Base-by-base conservation (phyloP, 1,284 basidiomycete genomes). In the Ustilago hordei region DNA sequence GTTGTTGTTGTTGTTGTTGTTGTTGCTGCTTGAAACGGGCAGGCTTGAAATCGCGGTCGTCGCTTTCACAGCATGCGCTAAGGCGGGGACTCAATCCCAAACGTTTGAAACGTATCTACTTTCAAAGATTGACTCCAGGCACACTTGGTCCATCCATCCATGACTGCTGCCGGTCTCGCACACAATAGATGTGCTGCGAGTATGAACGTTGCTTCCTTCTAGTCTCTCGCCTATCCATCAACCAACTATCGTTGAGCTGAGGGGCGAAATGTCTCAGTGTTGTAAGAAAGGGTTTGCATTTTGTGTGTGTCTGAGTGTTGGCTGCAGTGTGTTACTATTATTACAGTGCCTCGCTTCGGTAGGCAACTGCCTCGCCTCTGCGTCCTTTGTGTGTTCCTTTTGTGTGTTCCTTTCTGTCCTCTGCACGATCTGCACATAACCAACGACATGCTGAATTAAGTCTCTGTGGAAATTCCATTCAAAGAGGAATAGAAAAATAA, bases 1-100 rank as follows among this genome's bases (percentile, higher is more conserved):
- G 45, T 48, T 48, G 23, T 23, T 28, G 23, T 3, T 28, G 23
- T 28, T 28, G 23, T 23, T 28, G 1, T 48, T 48, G 45, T 28
- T 48, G 45, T 28, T 28, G 12, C 9, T 48, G 45, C 28, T 31
- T 48, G 19, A 13, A 23, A 19, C 19, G 45, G 31, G 13, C 28
- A 7, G 28, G 48, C 13, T 11, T 8, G 31, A 38, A 4, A 19
- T 38, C 13, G 50, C 36, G 35, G 38, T 55, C 38, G 54, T 55
- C 54, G 54, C 54, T 39, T 19, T 45, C 43, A 19, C 43, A 31
- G 48, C 48, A 50, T 31, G 48, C 28, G 31, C 48, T 12, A 19
- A 55, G 11, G 53, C 53, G 53, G 53, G 39, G 53, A 38, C 34
- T 23, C 35, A 55, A 39, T 55, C 53, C 53, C 36, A 55, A 55